Conservation (phyloP, 257 asterid species). For the Solanum chmielewskii region DNA sequence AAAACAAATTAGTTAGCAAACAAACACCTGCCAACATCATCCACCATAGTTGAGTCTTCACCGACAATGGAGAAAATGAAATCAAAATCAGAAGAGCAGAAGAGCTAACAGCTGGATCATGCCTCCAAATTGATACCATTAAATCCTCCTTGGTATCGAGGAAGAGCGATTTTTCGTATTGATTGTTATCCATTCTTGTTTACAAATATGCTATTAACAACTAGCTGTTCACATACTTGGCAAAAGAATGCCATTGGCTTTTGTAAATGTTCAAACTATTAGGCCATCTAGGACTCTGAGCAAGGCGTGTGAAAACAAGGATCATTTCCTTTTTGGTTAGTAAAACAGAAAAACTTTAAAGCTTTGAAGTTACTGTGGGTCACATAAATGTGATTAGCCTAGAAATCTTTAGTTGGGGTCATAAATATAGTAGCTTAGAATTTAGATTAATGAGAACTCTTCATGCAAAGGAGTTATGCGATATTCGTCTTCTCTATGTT, state of each 20-base stretch:
- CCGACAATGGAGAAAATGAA: not conserved
- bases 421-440: not conserved
- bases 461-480: not conserved
- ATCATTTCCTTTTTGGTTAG: not conserved
- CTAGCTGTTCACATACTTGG: not conserved
- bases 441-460: not conserved
- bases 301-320: not conserved
- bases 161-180: not conserved
- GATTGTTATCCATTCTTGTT: not conserved
- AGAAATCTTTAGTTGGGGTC: not conserved
- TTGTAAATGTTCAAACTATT: not conserved
- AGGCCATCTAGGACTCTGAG: not conserved
- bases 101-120: not conserved
- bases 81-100: not conserved
- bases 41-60: not conserved
- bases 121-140: not conserved
- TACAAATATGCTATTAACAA: not conserved
- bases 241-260: not conserved
- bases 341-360: not conserved
- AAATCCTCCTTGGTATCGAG: not conserved
- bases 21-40: not conserved
- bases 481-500: not conserved
- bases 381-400: not conserved
- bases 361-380: not conserved
- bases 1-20: not conserved